Base-by-base conservation (phyloP, 1,139 yeast genomes). In the Petasospora fabianii region DNA sequence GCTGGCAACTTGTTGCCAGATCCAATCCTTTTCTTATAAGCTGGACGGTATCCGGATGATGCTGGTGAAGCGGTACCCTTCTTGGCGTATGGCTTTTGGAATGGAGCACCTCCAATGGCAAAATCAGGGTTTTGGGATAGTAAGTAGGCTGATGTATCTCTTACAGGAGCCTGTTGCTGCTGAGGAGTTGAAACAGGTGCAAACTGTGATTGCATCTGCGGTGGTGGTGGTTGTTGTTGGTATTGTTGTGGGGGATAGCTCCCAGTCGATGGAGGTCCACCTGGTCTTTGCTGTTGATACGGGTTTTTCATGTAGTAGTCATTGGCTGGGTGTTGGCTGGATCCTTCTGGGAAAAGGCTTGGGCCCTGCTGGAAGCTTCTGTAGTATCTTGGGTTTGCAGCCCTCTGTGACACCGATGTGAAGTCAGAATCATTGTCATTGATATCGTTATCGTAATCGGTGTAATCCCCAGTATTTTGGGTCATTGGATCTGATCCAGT, bases 321-420 rank as follows among this genome's bases (percentile, higher is more conserved):
- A 27, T 35, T 32, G 18, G 8, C 16, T 5, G 15, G 28, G 4
- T 8, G 14, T 6, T 13, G 28, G 6, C 16, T 16, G 28, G 6
- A 9, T 26, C 16, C 15, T n/a, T 26, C 28, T 26, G 54, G 54
- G 39, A 48, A 47, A 5, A 51, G 41, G 7, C 44, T 31, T 22
- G 54, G 54, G 1, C 52, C 54, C 8, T 40, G 40, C 17, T 43
- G 48, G 40, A 39, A 27, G 18, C 45, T 49, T 36, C 51, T 42
- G 35, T 44, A 67, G 52, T 77, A 80, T 27, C 67, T 64, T 16
- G 86, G 84, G 56, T 84, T 83, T 12, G 77, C 71, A 15, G 80
- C 87, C 55, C 94, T 68, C 61, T 84, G 94, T 10, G 92, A 82
- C 3, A 84, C 85, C 39, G 90, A 80, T 0, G 95, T 85, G 56